Evolutionary conservation across 352 stramenopile genomes (phyloP).

Genomic region (Globisporangium paddicum): DNA sequence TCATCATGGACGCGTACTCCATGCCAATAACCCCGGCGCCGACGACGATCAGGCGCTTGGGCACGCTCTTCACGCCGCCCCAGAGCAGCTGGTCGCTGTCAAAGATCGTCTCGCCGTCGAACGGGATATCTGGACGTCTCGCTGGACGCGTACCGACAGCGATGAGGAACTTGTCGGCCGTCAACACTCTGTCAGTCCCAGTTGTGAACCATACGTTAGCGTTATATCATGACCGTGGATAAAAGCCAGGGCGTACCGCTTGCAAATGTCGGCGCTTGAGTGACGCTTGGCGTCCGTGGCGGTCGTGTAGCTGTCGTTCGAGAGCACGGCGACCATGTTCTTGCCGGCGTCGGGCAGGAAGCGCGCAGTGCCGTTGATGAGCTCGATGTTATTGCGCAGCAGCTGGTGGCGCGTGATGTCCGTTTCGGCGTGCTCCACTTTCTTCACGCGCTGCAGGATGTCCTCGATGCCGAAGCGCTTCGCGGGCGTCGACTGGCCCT

Average conservation of each 20-base stretch:
- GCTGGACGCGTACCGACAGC: constrained; percentile 82
- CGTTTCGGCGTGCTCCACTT: constrained; percentile 79
- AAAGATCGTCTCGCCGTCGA: constrained; percentile 85
- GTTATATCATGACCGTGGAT: not conserved
- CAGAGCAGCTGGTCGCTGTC: constrained; percentile 85
- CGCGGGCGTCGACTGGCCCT: constrained; percentile 50
- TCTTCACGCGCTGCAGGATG: constrained; percentile 81
- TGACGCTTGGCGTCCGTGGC: constrained; percentile 72
- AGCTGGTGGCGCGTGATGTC: constrained; percentile 84
- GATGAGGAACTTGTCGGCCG: constrained; percentile 83
- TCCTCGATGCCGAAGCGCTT: constrained; percentile 79
- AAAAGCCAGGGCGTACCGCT: constrained; percentile 38
- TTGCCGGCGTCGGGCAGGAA: constrained; percentile 63
- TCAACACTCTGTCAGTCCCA: constrained; percentile 48
- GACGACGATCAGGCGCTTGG: constrained; percentile 76
- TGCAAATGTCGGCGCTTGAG: constrained; percentile 76
- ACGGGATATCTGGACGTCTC: constrained; percentile 74
- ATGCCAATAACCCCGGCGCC: constrained; percentile 89
- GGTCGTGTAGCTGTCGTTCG: constrained; percentile 80
- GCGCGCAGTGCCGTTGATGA: constrained; percentile 77
- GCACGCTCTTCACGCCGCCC: constrained; percentile 64
- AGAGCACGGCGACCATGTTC: constrained; percentile 80
- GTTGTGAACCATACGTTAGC: not conserved
- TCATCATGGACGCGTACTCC: constrained; percentile 91
- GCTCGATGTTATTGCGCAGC: constrained; percentile 71